A percentile compares a stretch with the other conserved stretches of the same genome.
These are phyloP conservation scores for Claviceps digitariae DNA, from an alignment of 2,329 filamentous ascomycete genomes.

Conservation along the genomic window DNA sequence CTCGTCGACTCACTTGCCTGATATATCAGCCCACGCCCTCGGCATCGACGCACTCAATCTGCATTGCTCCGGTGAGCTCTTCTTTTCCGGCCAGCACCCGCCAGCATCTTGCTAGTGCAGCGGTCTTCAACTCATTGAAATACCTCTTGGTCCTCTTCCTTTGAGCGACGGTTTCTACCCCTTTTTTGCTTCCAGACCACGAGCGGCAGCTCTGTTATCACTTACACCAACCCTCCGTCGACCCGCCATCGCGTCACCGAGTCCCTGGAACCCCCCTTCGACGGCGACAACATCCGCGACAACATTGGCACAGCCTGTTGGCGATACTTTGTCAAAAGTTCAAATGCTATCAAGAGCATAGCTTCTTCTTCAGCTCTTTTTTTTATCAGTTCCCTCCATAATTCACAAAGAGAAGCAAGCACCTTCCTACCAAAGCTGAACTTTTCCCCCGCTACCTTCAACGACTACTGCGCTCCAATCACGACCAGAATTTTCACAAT, in stretches of 20 bases:
- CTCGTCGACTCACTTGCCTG: background rate
- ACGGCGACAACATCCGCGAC: background rate
- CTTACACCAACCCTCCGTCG: background rate
- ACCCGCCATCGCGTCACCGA: too few relatives aligned
- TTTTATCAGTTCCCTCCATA: too few relatives aligned
- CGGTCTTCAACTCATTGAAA: background rate
- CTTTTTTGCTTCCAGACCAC: background rate
- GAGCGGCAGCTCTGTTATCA: background rate
- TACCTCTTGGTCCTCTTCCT: background rate
- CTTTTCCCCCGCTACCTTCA: conserved; percentile 14
- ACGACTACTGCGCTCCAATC: background rate
- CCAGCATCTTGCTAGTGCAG: too few relatives aligned
- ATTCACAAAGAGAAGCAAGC: background rate
- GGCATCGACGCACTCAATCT: background rate
- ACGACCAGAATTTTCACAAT: conserved; percentile 5
- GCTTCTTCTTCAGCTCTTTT: background rate
- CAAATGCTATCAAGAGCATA: too few relatives aligned
- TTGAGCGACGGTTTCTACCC: background rate
- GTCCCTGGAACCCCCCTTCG: background rate
- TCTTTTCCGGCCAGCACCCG: background rate
- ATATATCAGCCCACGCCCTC: conserved; percentile 4
- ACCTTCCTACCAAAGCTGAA: conserved; percentile 21
- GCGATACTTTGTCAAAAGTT: background rate
- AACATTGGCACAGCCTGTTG: background rate
- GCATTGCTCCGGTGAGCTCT: background rate